Base-by-base conservation (phyloP, 75 land plant genomes). In the Cryptomeria japonica region DNA sequence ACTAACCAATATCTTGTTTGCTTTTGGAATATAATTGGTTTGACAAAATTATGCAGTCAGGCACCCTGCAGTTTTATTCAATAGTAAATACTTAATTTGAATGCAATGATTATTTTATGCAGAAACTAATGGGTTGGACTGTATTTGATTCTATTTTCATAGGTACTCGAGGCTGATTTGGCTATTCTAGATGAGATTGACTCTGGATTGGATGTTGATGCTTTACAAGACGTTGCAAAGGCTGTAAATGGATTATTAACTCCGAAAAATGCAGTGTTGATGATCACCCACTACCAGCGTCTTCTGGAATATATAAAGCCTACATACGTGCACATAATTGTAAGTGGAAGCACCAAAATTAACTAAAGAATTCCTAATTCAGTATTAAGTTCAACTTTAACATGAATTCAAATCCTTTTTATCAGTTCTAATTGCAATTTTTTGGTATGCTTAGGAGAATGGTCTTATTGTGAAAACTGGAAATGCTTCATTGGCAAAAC, bases 161-260 rank as follows among this genome's bases (percentile, higher is more conserved):
- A 96, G 99, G 99, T 97, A 76, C 89, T 98, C 18, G 99, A 95
- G 88, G 96, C 99, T 86, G 99, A 98, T 87, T 91, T 98, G 90
- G 95, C 97, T 53, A 94, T 97, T 77, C 85, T 97, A 46, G 99
- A 97, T 88, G 99, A 97, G 89, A 96, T 97, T 79, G 99, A 97
- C 88, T 97, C 99, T 73, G 99, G 99, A 15, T 90, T 97, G 77
- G 99, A 97, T 91, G 95, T 97, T 80, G 99, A 97, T 94, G 99
- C 99, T 51, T 92, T 98, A 85, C 91, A 93, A 80, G 99, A 97
- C 92, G 99, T 98, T 37, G 95, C 99, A 85, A 91, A 92, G 51
- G 95, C 99, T 79, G 94, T 98, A 13, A 95, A 97, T 89, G 95
- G 93, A 19, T 90, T 98, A 80, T 82, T 92, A 82, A 95, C 92